Evolutionary conservation across 306 rosid genomes (phyloP), one percentile per base, ranked within the genome.

Genomic region (Acacia confusa): DNA sequence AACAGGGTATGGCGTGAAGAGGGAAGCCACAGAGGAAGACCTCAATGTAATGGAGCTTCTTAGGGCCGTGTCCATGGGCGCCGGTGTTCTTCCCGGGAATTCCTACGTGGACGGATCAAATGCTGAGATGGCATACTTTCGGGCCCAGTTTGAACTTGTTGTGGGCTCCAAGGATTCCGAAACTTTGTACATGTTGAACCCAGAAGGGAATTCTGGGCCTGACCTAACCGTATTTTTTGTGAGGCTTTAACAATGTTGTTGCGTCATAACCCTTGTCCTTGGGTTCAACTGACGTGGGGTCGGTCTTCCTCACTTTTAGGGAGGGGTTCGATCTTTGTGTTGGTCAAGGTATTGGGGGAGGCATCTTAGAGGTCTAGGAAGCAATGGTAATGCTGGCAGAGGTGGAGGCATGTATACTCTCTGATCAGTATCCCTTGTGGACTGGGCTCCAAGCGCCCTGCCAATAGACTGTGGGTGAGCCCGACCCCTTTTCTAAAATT

Each of bases 161-260:
- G 87, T 91, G 7, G 98, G 97, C 0, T 92, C 95, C 0, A 92
- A 76, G 73, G 98, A 92, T 74, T 94, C 98, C 0, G 92, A 90
- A 83, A 94, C 95, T 6, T 70, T 94, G 10, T 92, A 94, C 53
- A 90, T 94, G 98, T 75, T 92, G 83, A 92, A 94, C 71, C 98
- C 98, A 0, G 97, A 92, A 14, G 97, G 87, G 1, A 89, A 84
- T 55, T 64, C 24, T 65, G 98, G 94, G 3, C 98, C 97, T 45
- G 97, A 92, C 74, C 87, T 94, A 73, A 92, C 92, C 70, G 75
- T 94, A 6, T 94, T 94, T 81, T 92, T 94, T 84, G 60, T 92
- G 0, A 84, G 97, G 78, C 58, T 94, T 58, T 84, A 20, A 83
- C 9, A 2, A 0, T 9, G 6, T 0, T 9, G 16, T 9, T n/a